Conservation (phyloP, 441 rosid genomes). For the Pelargonium citronellum region DNA sequence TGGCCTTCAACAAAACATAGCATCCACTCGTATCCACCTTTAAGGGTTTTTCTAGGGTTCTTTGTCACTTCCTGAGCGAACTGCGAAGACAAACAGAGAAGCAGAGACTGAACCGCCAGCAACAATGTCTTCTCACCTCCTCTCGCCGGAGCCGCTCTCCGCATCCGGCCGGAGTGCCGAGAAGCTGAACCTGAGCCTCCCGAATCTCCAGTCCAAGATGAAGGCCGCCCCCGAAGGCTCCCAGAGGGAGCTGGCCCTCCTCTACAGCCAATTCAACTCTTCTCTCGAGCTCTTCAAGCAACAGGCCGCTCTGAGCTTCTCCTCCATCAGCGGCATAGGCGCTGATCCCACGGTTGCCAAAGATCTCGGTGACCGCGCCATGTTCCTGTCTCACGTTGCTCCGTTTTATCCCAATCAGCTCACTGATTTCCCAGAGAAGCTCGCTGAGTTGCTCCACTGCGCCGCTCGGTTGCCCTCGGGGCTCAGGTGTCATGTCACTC, state of each 20-base stretch:
- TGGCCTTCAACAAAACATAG: no score
- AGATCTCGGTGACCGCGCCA: constrained; percentile 68
- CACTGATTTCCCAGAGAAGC: constrained; percentile 48
- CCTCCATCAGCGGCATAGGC: constrained; percentile 53
- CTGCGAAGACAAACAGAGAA: background rate
- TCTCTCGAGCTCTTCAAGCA: constrained; percentile 73
- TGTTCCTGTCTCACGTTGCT: constrained; percentile 70
- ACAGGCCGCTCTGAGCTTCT: constrained; percentile 68
- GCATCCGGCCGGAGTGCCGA: constrained; percentile 76
- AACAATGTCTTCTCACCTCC: constrained; percentile 28
- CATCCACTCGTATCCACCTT: no score
- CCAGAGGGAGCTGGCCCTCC: constrained; percentile 53
- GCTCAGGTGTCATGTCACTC: constrained; percentile 57
- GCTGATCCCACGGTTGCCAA: constrained; percentile 58
- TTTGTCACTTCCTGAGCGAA: background rate
- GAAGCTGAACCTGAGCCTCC: constrained; percentile 48
- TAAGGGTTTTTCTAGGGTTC: constrained; percentile 13
- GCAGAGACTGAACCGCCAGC: background rate
- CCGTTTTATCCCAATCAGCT: constrained; percentile 70
- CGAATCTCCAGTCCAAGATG: constrained; percentile 70
- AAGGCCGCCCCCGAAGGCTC: constrained; percentile 83
- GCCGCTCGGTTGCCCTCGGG: constrained; percentile 67
- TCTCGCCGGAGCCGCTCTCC: constrained; percentile 48
- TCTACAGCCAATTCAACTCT: constrained; percentile 70
- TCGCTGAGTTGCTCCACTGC: constrained; percentile 55